Percentiles rank a stretch among this genome's conserved stretches.
These are phyloP conservation scores for Grosmannia huntii DNA, from an alignment of 2,329 filamentous ascomycete species.

Conservation along the genomic window DNA sequence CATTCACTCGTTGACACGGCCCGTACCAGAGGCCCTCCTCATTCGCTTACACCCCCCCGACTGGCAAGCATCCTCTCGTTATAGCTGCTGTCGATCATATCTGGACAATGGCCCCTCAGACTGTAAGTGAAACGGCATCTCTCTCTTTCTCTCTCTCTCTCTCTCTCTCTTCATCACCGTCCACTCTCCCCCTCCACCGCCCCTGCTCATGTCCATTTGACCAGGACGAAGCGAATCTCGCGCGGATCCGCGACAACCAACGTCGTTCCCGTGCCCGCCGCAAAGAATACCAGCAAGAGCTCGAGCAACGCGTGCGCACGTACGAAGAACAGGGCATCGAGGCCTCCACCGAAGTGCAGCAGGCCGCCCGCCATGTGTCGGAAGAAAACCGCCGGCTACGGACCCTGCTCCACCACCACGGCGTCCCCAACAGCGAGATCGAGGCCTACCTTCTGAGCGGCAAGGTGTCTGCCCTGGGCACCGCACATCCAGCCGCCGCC, in stretches of 20 bases:
- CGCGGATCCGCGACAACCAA: constrained; percentile 65
- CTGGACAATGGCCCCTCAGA: background rate
- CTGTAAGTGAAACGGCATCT: background rate
- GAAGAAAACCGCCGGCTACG: constrained; percentile 57
- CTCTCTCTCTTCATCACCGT: background rate
- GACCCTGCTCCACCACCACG: constrained; percentile 42
- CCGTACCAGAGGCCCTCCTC: background rate
- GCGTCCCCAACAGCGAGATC: constrained; percentile 44
- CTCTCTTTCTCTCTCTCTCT: background rate
- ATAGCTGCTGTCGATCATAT: background rate
- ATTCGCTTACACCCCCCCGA: background rate
- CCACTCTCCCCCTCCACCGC: background rate
- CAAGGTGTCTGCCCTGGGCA: background rate
- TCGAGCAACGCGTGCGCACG: constrained; percentile 49
- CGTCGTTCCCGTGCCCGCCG: constrained; percentile 60
- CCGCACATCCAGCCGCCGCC: background rate
- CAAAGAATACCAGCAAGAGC: constrained; percentile 59
- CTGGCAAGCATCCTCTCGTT: background rate
- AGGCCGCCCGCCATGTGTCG: constrained; percentile 53
- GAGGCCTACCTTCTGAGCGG: constrained; percentile 22
- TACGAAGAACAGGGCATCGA: constrained; percentile 55
- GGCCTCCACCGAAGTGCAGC: constrained; percentile 59
- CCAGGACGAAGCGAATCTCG: constrained; percentile 17
- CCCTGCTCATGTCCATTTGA: background rate
- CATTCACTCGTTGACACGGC: background rate